Base-by-base conservation (phyloP, 768 basidiomycete species). In the Pleurotus salmoneostramineus region DNA sequence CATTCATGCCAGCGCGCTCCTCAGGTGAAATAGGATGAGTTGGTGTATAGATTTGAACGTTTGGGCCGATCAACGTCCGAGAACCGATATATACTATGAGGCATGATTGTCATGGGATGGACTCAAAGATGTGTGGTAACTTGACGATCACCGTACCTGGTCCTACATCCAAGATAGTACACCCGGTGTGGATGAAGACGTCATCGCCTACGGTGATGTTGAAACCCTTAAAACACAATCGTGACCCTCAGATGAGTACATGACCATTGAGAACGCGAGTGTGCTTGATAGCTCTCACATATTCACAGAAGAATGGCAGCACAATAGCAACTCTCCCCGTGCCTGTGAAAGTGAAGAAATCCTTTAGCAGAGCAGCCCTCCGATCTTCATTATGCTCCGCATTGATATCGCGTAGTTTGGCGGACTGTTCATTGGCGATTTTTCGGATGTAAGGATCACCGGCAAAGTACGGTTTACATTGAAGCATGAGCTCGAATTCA, bases 361-460 rank as follows among this genome's bases (percentile, higher is more conserved):
- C 14, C 40, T 55, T 55, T 14, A 55, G 21, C 40, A 55, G n/a
- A n/a, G 15, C 52, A 10, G 21, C 40, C 27, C 52, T 40, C 11
- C 52, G 52, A 5, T 31, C 52, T 8, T 42, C 52, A 11, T 55
- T 40, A 17, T 12, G 5, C 40, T 55, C 52, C 7, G 35, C 52
- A 7, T 43, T 40, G 10, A 55, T 55, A 3, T n/a, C 40, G 4
- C 32, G 5, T 17, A 55, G 52, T n/a, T 6, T 55, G 11, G 27
- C 21, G 5, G 52, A 27, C n/a, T 55, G 52, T 14, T 55, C 52
- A 1, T n/a, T 43, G 6, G 52, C 52, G 3, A 55, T 7, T 33
- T 55, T 55, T 36, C 52, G 52, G 10, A 55, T 55, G 40, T 55
- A 55, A 8, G 52, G 52, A 55, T 55, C 52, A 10, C 52, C 40